Base-by-base conservation (phyloP, 2,329 filamentous ascomycete species). In the Myriosclerotinia curreyana region DNA sequence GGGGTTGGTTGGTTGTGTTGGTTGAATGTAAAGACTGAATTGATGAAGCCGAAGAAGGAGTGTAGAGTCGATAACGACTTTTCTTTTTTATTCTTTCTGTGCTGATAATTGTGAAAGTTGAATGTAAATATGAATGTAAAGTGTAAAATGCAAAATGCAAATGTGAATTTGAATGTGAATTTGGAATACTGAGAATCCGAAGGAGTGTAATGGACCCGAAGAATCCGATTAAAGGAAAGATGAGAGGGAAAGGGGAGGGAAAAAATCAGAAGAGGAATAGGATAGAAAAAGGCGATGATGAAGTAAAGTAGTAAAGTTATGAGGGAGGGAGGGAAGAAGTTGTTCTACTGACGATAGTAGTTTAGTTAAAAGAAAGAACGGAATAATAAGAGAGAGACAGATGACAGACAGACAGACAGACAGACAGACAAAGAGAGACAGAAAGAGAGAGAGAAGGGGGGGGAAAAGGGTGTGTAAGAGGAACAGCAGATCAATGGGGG, bases 201-300 rank as follows among this genome's bases (percentile, higher is more conserved):
- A 75, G 66, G 77, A 77, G 75, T 73, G 74, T 75, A 75, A 74
- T 74, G 76, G 76, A 73, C 75, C 78, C 79, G 80, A 75, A 82
- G 81, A 74, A 79, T 63, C 61, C 61, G 60, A 62, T 62, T 58
- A 59, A 58, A 65, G 68, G 70, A 73, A 72, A 69, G 70, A 72
- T 70, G 65, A 67, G 70, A 71, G 69, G 67, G 70, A 69, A 68
- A 65, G 71, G 69, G 72, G 68, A 74, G 71, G 5, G 67, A 1
- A 67, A 66, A 64, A 64, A 66, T 64, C 62, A 65, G 65, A 66
- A 68, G 59, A 70, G 66, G 59, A 67, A 44, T 50, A 25, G 46
- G 46, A 60, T 50, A 38, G 56, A 60, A 51, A 34, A 60, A 20
- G 36, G 28, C 52, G 61, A 58, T 63, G 60, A 53, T 49, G 61